Conservation (phyloP, 441 rosid species). For the Pelargonium australe region DNA sequence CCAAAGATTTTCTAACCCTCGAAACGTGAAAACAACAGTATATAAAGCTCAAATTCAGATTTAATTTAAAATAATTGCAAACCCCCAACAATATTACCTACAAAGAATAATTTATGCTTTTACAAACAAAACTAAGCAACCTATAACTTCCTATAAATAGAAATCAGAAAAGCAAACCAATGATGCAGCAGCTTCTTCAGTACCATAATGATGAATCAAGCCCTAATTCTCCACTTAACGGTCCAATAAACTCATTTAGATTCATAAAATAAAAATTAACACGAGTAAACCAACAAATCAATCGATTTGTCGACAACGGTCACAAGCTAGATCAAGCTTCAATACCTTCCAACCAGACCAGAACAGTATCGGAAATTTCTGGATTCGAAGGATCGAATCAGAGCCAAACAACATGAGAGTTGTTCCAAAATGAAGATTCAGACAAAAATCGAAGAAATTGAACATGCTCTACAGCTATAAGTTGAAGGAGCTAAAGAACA, state of each 20-base stretch:
- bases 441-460: background rate
- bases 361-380: background rate
- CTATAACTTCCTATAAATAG: background rate
- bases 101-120: background rate
- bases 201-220: background rate
- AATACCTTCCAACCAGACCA: background rate
- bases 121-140: conserved; percentile 1
- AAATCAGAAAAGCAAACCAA: background rate
- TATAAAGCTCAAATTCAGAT: background rate
- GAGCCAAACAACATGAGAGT: background rate
- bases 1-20: background rate
- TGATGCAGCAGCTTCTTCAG: background rate
- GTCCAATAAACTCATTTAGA: background rate
- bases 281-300: background rate
- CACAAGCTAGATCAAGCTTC: background rate
- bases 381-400: background rate
- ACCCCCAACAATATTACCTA: background rate
- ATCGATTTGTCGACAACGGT: background rate
- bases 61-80: background rate
- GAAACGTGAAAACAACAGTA: background rate
- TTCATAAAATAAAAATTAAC: background rate
- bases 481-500: too few species aligned
- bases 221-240: background rate
- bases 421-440: background rate
- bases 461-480: background rate